Conservation (phyloP, 495 filamentous ascomycete genomes). For the Staphylotrichum tortipilum region DNA sequence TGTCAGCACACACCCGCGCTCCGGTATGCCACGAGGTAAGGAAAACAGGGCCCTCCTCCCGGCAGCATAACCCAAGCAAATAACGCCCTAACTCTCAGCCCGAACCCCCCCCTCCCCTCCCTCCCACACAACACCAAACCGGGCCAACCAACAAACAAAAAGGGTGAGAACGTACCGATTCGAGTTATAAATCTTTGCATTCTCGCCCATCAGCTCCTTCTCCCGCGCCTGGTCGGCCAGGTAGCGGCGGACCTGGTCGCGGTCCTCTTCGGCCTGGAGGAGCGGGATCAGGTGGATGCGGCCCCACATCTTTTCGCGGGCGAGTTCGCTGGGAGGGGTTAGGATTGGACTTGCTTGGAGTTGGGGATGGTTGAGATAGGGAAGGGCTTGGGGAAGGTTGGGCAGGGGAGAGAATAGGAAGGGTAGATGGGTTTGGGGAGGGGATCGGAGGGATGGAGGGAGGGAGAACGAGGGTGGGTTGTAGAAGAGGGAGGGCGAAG, state of each 20-base stretch:
- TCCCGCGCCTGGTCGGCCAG: conserved; percentile 81
- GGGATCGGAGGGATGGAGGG: conserved; percentile 16
- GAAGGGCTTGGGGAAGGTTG: neutral
- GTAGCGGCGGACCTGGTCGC: conserved; percentile 79
- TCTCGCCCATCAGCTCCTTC: conserved; percentile 76
- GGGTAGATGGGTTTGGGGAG: neutral
- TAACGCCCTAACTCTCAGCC: neutral
- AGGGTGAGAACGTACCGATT: conserved; percentile 74
- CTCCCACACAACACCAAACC: too few relatives aligned
- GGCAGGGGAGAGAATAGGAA: neutral
- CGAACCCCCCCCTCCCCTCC: conserved; percentile 1
- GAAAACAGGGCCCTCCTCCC: too few relatives aligned
- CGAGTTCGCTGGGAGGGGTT: conserved; percentile 60
- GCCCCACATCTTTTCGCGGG: conserved; percentile 94
- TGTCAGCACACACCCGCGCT: too few relatives aligned
- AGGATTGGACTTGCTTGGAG: too few relatives aligned
- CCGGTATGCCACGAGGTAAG: too few relatives aligned
- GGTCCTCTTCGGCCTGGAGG: conserved; percentile 91
- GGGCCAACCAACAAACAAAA: conserved; percentile 21
- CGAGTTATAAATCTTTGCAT: conserved; percentile 73
- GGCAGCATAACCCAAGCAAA: too few relatives aligned
- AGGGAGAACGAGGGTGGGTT: too few relatives aligned
- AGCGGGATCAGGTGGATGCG: conserved; percentile 86
- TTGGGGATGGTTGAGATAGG: too few relatives aligned
- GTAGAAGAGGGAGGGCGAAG: too few relatives aligned